These are phyloP conservation scores for Wickerhamiella qilinensis DNA, from an alignment of 805 yeast species.

Conservation along the genomic window DNA sequence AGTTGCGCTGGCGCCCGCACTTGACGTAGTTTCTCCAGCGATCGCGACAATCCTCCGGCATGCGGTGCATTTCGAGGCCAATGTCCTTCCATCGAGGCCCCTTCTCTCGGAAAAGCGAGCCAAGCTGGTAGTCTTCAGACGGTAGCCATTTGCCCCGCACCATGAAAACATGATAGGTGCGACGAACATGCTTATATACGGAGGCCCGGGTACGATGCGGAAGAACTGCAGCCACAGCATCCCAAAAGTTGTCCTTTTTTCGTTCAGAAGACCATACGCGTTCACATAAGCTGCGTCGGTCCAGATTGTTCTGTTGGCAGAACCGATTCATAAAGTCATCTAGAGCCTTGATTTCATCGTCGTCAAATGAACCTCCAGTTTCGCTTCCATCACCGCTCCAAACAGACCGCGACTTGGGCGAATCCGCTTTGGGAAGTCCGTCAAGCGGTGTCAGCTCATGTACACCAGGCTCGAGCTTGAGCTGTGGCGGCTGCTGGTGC, in stretches of 20 bases:
- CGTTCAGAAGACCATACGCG: constrained; percentile 80
- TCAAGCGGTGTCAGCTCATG: too few relatives aligned
- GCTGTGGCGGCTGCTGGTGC: too few relatives aligned
- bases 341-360: constrained; percentile 52
- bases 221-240: constrained; percentile 53
- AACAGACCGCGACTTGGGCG: too few relatives aligned
- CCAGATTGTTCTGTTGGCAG: constrained; percentile 42
- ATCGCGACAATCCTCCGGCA: constrained; percentile 97
- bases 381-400: constrained; percentile 19
- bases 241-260: constrained; percentile 84
- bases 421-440: too few relatives aligned
- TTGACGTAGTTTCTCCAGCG: constrained; percentile 92
- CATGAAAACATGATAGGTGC: constrained; percentile 75
- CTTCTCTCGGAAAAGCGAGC: constrained; percentile 42
- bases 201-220: constrained; percentile 82
- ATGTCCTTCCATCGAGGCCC: constrained; percentile 82
- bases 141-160: constrained; percentile 83
- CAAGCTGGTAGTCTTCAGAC: constrained; percentile 59
- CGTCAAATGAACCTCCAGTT: constrained; percentile 31
- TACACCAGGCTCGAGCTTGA: too few relatives aligned
- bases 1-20: constrained; percentile 64
- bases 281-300: constrained; percentile 56
- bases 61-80: constrained; percentile 65
- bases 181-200: constrained; percentile 79
- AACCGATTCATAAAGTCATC: constrained; percentile 60